These are phyloP conservation scores for Diplodia sapinea DNA, from an alignment of 2,329 filamentous ascomycete genomes.

Conservation along the genomic window DNA sequence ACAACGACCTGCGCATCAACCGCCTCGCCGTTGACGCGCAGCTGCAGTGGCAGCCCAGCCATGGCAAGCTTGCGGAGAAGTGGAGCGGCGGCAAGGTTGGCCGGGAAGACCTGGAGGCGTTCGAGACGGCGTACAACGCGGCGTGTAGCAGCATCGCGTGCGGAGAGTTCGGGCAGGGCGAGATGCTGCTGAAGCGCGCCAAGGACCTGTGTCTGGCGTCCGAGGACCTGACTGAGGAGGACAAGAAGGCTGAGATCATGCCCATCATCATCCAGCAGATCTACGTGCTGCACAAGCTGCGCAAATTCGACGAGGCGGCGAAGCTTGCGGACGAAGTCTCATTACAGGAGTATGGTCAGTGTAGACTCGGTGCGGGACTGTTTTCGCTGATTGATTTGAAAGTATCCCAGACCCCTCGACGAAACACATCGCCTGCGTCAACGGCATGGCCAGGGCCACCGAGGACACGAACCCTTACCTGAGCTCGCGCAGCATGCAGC, in stretches of 20 bases:
- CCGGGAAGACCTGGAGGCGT: constrained; percentile 69
- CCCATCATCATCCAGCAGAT: constrained; percentile 79
- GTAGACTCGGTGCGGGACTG: not conserved
- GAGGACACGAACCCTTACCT: constrained; percentile 69
- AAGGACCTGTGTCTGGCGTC: constrained; percentile 72
- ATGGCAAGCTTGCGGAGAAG: constrained; percentile 57
- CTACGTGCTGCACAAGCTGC: constrained; percentile 71
- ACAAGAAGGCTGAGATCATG: constrained; percentile 74
- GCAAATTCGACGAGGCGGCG: constrained; percentile 69
- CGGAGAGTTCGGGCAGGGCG: constrained; percentile 68
- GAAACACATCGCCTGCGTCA: constrained; percentile 70
- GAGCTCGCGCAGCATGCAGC: constrained; percentile 66
- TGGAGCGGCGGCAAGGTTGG: constrained; percentile 55
- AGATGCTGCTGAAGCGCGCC: constrained; percentile 71
- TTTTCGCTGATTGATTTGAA: constrained; percentile 22
- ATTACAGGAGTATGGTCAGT: constrained; percentile 61
- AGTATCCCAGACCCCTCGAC: constrained; percentile 73
- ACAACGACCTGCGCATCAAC: constrained; percentile 79
- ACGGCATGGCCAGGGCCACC: constrained; percentile 59
- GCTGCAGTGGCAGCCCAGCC: constrained; percentile 68
- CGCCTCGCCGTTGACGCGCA: constrained; percentile 74
- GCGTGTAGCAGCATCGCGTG: constrained; percentile 75
- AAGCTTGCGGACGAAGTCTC: constrained; percentile 67
- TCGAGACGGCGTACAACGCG: constrained; percentile 82
- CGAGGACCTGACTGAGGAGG: constrained; percentile 74